Conservation (phyloP, 257 asterid species). For the Cordia subcordata region DNA sequence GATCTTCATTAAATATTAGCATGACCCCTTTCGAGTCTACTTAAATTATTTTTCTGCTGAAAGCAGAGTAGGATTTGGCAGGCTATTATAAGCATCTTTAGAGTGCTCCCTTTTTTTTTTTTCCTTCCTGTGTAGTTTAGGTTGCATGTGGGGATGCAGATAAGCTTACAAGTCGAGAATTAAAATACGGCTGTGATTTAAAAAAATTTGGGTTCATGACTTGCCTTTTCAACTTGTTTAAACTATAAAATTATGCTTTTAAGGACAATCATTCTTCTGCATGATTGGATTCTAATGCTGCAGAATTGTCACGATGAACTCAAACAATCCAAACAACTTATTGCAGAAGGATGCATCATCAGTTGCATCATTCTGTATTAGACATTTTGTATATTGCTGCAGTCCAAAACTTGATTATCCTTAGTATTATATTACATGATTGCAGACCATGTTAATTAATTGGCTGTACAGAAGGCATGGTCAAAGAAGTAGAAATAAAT, state of each 20-base stretch:
- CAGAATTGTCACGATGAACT: not conserved
- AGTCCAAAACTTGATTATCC: not conserved
- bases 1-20: not conserved
- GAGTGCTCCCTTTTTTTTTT: not conserved
- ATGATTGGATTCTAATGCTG: not conserved
- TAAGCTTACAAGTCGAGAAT: not conserved
- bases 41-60: not conserved
- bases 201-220: not conserved
- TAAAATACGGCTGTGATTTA: not conserved
- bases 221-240: not conserved
- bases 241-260: not conserved
- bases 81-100: not conserved
- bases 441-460: not conserved
- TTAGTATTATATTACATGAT: not conserved
- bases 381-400: slow-evolving; percentile 3
- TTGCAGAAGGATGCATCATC: slow-evolving; percentile 14
- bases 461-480: too few relatives aligned
- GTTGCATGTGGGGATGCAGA: not conserved
- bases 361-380: slow-evolving; percentile 10
- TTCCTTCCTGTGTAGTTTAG: too few relatives aligned
- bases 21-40: not conserved
- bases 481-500: too few relatives aligned
- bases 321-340: slow-evolving; percentile 8
- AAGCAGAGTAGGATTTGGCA: not conserved
- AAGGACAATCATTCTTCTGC: not conserved